phyloP scores from a whole-genome alignment of 1,284 basidiomycete species.

The Laetiporus sulphureus region DNA sequence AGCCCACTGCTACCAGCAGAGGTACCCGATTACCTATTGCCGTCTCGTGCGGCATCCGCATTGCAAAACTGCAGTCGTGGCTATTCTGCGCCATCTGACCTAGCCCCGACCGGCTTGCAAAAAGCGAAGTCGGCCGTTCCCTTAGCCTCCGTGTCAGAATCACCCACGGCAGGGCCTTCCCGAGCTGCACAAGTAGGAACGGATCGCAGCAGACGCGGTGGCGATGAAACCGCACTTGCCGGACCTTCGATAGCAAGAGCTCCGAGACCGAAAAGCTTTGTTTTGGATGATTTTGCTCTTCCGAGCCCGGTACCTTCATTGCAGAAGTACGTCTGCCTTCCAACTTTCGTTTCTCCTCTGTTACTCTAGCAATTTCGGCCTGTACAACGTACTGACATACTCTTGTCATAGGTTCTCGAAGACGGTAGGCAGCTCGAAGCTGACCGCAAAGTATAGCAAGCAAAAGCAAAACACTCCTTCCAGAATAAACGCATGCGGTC shows the following conservation, averaged over 20 bases:
- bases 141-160: no score
- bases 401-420: conserved; percentile 48
- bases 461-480: conserved; percentile 53
- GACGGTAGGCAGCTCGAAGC: conserved; percentile 51
- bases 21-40: neutral
- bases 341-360: neutral
- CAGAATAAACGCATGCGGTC: conserved; percentile 57
- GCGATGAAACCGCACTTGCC: conserved; percentile 4
- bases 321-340: conserved; percentile 38
- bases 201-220: neutral
- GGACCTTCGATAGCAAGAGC: conserved; percentile 13
- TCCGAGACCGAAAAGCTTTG: conserved; percentile 40
- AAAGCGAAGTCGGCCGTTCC: no score
- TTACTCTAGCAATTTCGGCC: conserved; percentile 3
- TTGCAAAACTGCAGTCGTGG: no score
- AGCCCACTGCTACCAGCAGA: neutral
- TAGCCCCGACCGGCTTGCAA: no score
- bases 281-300: conserved; percentile 51
- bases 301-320: conserved; percentile 60
- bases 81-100: no score
- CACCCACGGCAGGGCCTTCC: neutral
- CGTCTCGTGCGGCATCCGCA: no score
- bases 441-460: conserved; percentile 61
- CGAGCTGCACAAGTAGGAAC: neutral
- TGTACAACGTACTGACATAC: conserved; percentile 4